Percentiles rank a stretch among this genome's conserved stretches.
Conservation (phyloP, 1,284 basidiomycete genomes). For the Ganoderma meredithae region DNA sequence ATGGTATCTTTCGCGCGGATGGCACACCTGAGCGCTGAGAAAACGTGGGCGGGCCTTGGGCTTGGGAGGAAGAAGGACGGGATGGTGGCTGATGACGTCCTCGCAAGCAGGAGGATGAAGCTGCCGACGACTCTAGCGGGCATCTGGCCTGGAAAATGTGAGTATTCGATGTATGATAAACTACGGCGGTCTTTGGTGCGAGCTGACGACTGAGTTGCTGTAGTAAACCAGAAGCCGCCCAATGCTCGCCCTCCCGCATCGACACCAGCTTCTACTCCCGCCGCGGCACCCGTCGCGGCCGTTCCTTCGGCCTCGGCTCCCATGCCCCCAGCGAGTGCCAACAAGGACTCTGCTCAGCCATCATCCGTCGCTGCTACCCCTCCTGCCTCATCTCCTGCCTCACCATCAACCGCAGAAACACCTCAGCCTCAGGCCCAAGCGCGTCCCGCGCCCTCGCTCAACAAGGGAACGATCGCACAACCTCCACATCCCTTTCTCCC, state of each 20-base stretch:
- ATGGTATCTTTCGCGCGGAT: constrained; percentile 28
- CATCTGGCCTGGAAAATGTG: constrained; percentile 31
- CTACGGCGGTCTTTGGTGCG: background rate
- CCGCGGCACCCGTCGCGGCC: background rate
- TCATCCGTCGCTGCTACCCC: background rate
- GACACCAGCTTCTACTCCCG: background rate
- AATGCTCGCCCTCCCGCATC: constrained; percentile 2
- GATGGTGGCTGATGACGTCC: constrained; percentile 23
- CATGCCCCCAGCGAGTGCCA: background rate
- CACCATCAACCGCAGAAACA: background rate
- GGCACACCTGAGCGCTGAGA: constrained; percentile 26
- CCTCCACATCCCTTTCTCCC: constrained; percentile 15
- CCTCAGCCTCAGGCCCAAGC: constrained; percentile 2
- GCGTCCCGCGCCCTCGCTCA: background rate
- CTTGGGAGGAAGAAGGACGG: constrained; percentile 20
- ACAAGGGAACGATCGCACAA: constrained; percentile 10
- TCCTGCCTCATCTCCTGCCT: background rate
- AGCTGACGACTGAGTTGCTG: background rate
- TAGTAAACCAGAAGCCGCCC: background rate
- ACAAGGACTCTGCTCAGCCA: background rate
- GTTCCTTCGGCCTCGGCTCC: background rate
- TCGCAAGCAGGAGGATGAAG: constrained; percentile 19
- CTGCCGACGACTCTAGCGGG: constrained; percentile 27
- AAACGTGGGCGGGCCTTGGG: constrained; percentile 20
- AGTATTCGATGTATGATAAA: background rate